Evolutionary conservation across 2,329 filamentous ascomycete species (phyloP), one percentile per base, ranked within the genome.

Genomic region (Stachybotrys elegans): DNA sequence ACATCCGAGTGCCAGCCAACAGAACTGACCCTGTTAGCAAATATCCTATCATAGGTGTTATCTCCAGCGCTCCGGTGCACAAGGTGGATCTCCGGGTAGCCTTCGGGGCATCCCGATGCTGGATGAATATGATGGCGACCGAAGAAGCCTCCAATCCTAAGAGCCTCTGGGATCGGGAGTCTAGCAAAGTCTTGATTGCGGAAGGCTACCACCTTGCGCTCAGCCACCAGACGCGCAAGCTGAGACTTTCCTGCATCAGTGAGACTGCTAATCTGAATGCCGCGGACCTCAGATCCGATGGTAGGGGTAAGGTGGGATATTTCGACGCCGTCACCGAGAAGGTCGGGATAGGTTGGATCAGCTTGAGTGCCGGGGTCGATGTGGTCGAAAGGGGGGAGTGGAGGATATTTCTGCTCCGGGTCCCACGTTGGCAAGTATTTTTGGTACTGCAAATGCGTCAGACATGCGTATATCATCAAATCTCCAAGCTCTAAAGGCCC

Each of bases 1-100:
- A 95, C 84, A 53, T 95, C 90, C 0, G 83, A 87, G 68, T 95
- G 90, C 89, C 89, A 95, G 7, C 87, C 88, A 2, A 94, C 82
- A 1, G 84, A 87, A 65, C 84, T 92, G 4, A 86, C 90, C 19
- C 86, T 77, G 39, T 79, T 78, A 45, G 61, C 54, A 52, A 89
- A 83, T 63, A 85, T 86, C 40, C 77, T 71, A 17, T 76, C 67
- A 16, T 47, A 79, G 70, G 40, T 79, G 22, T 51, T 56, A 49
- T 71, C 67, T 20, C 62, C 62, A 16, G 66, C 83, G 17, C 80
- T 81, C 29, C 87, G 79, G 65, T 92, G 86, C 2, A 92, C 87
- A 2, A 93, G 77, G 57, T 92, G 87, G 14, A 93, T 67, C 61
- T 90, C 81, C 0, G 87, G 86, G 59, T 81, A 77, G 4, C 84